These are phyloP conservation scores for Cyclotella cryptica DNA, from an alignment of 108 stramenopile species.

Conservation along the genomic window DNA sequence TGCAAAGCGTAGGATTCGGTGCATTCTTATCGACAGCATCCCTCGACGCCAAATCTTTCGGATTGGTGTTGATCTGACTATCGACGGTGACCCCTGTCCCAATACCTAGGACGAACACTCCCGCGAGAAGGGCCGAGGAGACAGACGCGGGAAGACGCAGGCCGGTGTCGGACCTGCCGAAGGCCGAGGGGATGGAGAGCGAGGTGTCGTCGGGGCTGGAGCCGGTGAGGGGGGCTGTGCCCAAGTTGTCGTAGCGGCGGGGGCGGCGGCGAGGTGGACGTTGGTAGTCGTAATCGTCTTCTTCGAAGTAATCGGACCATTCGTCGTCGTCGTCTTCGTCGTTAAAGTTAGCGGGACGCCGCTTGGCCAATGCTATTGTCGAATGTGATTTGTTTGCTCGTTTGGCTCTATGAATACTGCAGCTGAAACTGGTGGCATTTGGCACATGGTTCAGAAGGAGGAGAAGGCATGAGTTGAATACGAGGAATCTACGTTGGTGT, in stretches of 20 bases:
- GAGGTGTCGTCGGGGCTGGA: conserved; percentile 61
- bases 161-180: conserved; percentile 66
- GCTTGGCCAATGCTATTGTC: too few relatives aligned
- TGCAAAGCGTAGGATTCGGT: conserved; percentile 91
- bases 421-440: too few relatives aligned
- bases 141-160: conserved; percentile 80
- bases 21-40: conserved; percentile 96
- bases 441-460: too few relatives aligned
- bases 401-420: too few relatives aligned
- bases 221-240: conserved; percentile 41
- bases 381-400: too few relatives aligned
- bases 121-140: conserved; percentile 85
- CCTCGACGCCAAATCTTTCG: conserved; percentile 89
- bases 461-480: too few relatives aligned
- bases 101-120: conserved; percentile 91
- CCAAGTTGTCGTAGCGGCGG: conserved; percentile 35
- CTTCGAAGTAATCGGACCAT: not conserved
- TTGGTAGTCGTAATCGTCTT: conserved; percentile 7
- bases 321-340: too few relatives aligned
- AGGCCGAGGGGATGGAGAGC: conserved; percentile 68
- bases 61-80: conserved; percentile 93
- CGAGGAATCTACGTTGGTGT: too few relatives aligned
- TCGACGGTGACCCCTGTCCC: conserved; percentile 95
- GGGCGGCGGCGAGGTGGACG: not conserved
- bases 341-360: too few relatives aligned